Conservation (phyloP, 805 yeast species). For the Metschnikowia dekortorum region DNA sequence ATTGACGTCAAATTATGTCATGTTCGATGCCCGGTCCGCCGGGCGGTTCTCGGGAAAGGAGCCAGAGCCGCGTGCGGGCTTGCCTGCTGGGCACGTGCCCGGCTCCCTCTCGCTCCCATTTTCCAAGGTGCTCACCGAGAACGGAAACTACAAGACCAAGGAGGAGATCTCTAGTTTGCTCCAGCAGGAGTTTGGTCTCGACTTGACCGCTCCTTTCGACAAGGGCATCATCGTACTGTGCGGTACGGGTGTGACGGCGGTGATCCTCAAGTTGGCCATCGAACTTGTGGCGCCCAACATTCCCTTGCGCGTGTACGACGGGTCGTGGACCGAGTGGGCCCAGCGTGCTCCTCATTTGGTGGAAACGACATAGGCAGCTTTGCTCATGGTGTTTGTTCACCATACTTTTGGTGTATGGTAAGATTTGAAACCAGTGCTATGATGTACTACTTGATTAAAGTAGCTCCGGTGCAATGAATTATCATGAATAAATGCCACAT, state of each 20-base stretch:
- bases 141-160: conserved; percentile 44
- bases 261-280: conserved; percentile 71
- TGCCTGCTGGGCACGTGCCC: conserved; percentile 87
- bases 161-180: conserved; percentile 47
- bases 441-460: no score
- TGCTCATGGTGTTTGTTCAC: no score
- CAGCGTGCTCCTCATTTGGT: conserved; percentile 63
- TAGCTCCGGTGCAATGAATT: no score
- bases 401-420: no score
- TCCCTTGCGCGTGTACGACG: conserved; percentile 56
- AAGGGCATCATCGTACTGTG: conserved; percentile 81
- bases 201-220: conserved; percentile 26
- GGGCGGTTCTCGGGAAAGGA: conserved; percentile 73
- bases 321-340: conserved; percentile 87
- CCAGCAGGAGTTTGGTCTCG: conserved; percentile 27
- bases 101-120: conserved; percentile 78
- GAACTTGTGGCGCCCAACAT: conserved; percentile 34
- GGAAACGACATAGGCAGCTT: conserved; percentile 27
- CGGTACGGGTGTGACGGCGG: conserved; percentile 96
- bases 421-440: no score
- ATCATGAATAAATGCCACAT: no score
- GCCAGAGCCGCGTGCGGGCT: conserved; percentile 87
- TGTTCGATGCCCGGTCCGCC: conserved; percentile 78
- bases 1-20: conserved; percentile 43
- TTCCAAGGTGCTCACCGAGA: conserved; percentile 49